Conservation (phyloP, 1,139 yeast genomes). For the Sugiyamaella grinbergsii region DNA sequence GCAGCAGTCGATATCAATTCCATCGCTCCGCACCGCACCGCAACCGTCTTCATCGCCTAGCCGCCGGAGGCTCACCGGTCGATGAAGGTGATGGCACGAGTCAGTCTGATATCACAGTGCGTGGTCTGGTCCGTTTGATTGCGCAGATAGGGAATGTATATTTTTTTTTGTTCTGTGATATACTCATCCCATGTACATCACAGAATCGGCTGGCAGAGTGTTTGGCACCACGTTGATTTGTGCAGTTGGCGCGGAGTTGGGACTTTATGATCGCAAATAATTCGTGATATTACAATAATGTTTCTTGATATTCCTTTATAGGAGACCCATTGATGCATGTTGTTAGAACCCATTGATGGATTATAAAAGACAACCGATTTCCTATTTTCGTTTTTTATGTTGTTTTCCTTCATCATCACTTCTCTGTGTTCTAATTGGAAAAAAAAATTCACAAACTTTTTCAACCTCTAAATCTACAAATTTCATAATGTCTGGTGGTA, state of each 20-base stretch:
- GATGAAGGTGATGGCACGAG: too few relatives aligned
- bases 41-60: too few relatives aligned
- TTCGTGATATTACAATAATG: neutral
- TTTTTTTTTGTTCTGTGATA: slow-evolving; percentile 22
- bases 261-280: neutral
- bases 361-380: slow-evolving; percentile 7
- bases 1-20: too few relatives aligned
- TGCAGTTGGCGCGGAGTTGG: slow-evolving; percentile 1
- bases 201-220: neutral
- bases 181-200: slow-evolving; percentile 26
- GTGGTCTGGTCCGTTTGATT: too few relatives aligned
- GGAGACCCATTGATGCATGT: neutral
- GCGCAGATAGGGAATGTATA: too few relatives aligned
- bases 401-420: slow-evolving; percentile 29
- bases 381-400: slow-evolving; percentile 16
- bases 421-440: slow-evolving; percentile 30
- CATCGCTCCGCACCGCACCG: too few relatives aligned
- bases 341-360: neutral
- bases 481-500: slow-evolving; percentile 91
- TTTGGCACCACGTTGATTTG: too few relatives aligned
- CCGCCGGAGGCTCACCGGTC: too few relatives aligned
- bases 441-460: slow-evolving; percentile 31
- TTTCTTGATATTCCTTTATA: neutral
- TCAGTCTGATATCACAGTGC: too few relatives aligned
- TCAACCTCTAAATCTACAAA: slow-evolving; percentile 11